These are phyloP conservation scores for Globisporangium acanthophoron DNA, from an alignment of 352 stramenopile genomes.

Conservation along the genomic window DNA sequence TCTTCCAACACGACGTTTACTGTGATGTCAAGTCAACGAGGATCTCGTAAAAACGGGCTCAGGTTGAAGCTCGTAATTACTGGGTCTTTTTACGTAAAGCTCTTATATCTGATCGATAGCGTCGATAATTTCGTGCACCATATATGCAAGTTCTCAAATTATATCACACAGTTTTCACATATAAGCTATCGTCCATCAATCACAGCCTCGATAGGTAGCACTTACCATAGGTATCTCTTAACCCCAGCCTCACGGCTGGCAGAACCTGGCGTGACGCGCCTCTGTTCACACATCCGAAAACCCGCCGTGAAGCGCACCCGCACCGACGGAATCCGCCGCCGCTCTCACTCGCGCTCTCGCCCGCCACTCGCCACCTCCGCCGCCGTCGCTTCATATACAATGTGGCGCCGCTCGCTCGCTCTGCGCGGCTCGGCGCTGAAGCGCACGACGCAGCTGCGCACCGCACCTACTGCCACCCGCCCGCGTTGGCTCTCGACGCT, in stretches of 20 bases:
- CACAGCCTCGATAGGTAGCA: not conserved
- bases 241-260: not conserved
- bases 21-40: no score
- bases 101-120: not conserved
- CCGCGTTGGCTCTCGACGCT: conserved; percentile 42
- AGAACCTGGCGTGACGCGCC: not conserved
- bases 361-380: not conserved
- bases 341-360: not conserved
- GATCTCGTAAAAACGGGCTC: not conserved
- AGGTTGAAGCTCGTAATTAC: conserved; percentile 2
- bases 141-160: no score
- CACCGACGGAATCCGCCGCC: not conserved
- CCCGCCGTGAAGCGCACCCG: not conserved
- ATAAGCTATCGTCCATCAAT: not conserved
- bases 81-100: not conserved
- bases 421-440: conserved; percentile 5
- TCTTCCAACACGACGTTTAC: no score
- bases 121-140: not conserved
- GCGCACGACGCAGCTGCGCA: conserved; percentile 5
- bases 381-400: not conserved
- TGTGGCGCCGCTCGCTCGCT: conserved; percentile 11
- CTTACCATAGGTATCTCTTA: not conserved
- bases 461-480: conserved; percentile 7
- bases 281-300: not conserved
- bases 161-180: not conserved